phyloP scores from a whole-genome alignment of 306 rosid genomes.

The Hippophae gyantsensis region DNA sequence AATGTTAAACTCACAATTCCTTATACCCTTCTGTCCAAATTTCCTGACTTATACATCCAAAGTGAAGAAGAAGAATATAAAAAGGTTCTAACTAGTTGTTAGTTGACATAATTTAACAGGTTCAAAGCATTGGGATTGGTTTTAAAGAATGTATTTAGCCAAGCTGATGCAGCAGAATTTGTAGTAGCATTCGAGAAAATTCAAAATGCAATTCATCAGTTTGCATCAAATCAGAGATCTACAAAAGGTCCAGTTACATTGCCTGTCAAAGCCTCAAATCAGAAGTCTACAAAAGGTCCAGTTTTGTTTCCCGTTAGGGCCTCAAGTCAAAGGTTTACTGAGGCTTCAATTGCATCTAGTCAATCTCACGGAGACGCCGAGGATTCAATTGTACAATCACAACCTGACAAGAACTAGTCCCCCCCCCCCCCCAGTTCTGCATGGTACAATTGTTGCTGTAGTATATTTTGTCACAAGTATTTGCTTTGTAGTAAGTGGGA shows the following conservation, averaged over 20 bases:
- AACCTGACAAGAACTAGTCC: background rate
- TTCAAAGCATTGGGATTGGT: constrained; percentile 35
- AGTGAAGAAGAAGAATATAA: background rate
- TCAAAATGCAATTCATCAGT: constrained; percentile 31
- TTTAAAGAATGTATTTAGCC: constrained; percentile 32
- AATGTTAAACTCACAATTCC: too few species aligned
- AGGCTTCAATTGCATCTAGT: background rate
- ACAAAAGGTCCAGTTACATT: constrained; percentile 25
- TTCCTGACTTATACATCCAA: background rate
- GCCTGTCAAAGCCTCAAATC: constrained; percentile 11
- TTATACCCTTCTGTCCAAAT: background rate
- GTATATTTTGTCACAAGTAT: background rate
- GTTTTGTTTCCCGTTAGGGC: constrained; percentile 18
- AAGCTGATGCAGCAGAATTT: constrained; percentile 35
- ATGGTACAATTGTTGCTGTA: background rate
- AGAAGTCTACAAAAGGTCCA: constrained; percentile 24
- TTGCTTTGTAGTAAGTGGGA: background rate
- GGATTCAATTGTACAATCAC: constrained; percentile 4
- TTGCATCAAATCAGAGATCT: constrained; percentile 20
- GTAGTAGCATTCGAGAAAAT: constrained; percentile 38
- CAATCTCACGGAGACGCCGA: background rate
- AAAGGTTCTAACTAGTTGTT: background rate
- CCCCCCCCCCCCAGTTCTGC: background rate
- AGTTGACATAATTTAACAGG: constrained; percentile 16
- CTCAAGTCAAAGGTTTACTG: constrained; percentile 3